phyloP scores from a whole-genome alignment of 495 filamentous ascomycete genomes.

The Elaphomyces granulatus region DNA sequence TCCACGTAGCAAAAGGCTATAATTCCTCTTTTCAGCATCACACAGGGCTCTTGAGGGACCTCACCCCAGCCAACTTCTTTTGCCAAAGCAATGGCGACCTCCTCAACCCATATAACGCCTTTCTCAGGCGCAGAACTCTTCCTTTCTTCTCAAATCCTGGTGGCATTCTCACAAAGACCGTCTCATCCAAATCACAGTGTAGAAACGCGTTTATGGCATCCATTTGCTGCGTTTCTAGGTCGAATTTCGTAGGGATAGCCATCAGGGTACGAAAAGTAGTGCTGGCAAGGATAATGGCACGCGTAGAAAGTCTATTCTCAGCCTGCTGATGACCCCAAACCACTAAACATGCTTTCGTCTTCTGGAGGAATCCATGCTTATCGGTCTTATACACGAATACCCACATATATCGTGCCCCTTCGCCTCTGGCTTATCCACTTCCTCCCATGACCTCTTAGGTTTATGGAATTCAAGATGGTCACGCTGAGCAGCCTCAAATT shows the following conservation, averaged over 20 bases:
- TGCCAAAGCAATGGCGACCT: slow-evolving; percentile 13
- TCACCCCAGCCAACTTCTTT: slow-evolving; percentile 6
- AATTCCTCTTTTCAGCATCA: slow-evolving; percentile 7
- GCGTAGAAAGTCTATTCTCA: slow-evolving; percentile 4
- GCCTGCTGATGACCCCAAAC: slow-evolving; percentile 16
- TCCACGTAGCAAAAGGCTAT: slow-evolving; percentile 16
- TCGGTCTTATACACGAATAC: slow-evolving; percentile 13
- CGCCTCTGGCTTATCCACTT: not conserved
- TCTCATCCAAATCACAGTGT: slow-evolving; percentile 11
- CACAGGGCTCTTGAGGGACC: slow-evolving; percentile 11
- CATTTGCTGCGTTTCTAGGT: slow-evolving; percentile 8
- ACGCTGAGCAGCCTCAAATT: not conserved
- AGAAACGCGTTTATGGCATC: slow-evolving; percentile 18
- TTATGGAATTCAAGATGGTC: not conserved
- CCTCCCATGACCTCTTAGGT: not conserved
- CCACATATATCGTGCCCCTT: slow-evolving; percentile 4
- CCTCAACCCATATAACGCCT: slow-evolving; percentile 14
- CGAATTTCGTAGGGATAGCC: slow-evolving; percentile 9
- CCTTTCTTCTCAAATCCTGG: slow-evolving; percentile 3
- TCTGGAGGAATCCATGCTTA: slow-evolving; percentile 9
- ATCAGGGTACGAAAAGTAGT: slow-evolving; percentile 10
- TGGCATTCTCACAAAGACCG: slow-evolving; percentile 5
- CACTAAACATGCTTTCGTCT: slow-evolving; percentile 16
- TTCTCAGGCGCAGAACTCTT: slow-evolving; percentile 1
- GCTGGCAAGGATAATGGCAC: slow-evolving; percentile 12